Base-by-base conservation (phyloP, 352 stramenopile genomes). In the Phytophthora foliorum region DNA sequence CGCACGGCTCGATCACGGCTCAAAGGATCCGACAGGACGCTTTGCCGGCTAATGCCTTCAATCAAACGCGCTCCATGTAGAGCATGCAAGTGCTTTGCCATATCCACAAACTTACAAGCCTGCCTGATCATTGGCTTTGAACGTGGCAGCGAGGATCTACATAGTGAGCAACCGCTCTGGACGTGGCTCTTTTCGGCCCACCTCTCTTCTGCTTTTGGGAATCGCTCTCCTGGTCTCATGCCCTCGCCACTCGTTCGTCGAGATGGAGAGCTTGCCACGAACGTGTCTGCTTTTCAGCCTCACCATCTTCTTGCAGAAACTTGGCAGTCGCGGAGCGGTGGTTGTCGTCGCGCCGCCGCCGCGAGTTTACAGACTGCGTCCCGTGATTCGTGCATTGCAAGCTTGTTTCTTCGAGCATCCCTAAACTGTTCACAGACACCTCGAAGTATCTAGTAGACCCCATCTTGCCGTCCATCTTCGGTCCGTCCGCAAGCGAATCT, bases 241-340 rank as follows among this genome's bases (percentile, higher is more conserved):
- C 41, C 27, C n/a, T 41, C 19, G 25, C 29, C 44, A 56, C 41
- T 46, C 34, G 21, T 24, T 59, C 54, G 32, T 57, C 46, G 32
- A 72, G 49, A 65, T 45, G 11, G 27, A 60, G 44, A 29, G 38
- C 21, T 42, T 68, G 41, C 41, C 53, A 42, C 19, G 36, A 65
- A 64, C 54, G 11, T 50, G 48, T 71, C 63, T 63, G 52, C 51
- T 57, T 70, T 59, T 38, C 31, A 55, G 25, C 34, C 36, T 44
- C 39, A 29, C 21, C 54, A 62, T 58, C 10, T 24, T 55, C 39
- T 57, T 66, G 24, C 56, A 66, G 62, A 69, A 41, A 63, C 62
- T 64, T 69, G 62, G 45, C 53, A 69, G 24, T 53, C 62, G 62
- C 25, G 29, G 62, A 63, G 41, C 19, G 52, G 25, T 63, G 52